Evolutionary conservation across 2,329 filamentous ascomycete genomes (phyloP).

Genomic region (Fusarium sp.): DNA sequence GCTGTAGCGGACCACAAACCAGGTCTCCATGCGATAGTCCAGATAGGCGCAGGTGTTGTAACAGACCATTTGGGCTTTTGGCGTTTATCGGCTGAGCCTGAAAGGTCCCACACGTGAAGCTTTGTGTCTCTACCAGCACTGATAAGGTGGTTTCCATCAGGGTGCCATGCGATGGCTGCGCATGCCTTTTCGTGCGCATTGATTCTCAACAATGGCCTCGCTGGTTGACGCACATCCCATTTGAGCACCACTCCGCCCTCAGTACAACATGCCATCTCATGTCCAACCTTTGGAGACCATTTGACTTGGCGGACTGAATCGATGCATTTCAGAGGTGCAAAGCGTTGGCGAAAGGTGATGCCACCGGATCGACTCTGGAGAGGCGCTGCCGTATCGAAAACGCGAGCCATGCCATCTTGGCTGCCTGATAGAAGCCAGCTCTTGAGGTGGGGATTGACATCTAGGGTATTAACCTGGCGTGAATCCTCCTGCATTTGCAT

Average conservation of each 20-base stretch:
- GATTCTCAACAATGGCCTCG: slow-evolving; percentile 66
- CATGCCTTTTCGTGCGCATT: slow-evolving; percentile 71
- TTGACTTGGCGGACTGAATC: slow-evolving; percentile 68
- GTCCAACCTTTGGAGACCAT: slow-evolving; percentile 71
- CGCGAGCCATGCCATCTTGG: slow-evolving; percentile 71
- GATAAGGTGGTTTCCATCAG: slow-evolving; percentile 73
- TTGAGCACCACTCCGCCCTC: slow-evolving; percentile 71
- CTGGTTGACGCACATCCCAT: slow-evolving; percentile 70
- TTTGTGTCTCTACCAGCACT: slow-evolving; percentile 72
- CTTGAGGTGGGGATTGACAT: slow-evolving; percentile 69
- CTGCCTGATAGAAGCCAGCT: slow-evolving; percentile 71
- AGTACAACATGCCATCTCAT: slow-evolving; percentile 72
- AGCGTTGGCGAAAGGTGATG: slow-evolving; percentile 62
- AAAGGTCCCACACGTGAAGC: slow-evolving; percentile 74
- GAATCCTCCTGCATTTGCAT: slow-evolving; percentile 70
- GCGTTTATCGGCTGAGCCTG: slow-evolving; percentile 67
- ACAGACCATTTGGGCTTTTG: slow-evolving; percentile 74
- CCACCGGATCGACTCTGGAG: slow-evolving; percentile 60
- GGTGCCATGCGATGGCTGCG: slow-evolving; percentile 73
- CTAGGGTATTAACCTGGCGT: slow-evolving; percentile 71
- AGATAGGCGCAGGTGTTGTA: slow-evolving; percentile 69
- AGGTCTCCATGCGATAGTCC: slow-evolving; percentile 71
- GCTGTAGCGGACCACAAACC: slow-evolving; percentile 73
- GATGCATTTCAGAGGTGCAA: slow-evolving; percentile 53
- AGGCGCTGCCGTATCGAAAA: slow-evolving; percentile 67